These are phyloP conservation scores for Camillea tinctor DNA, from an alignment of 2,329 filamentous ascomycete species.

Conservation along the genomic window DNA sequence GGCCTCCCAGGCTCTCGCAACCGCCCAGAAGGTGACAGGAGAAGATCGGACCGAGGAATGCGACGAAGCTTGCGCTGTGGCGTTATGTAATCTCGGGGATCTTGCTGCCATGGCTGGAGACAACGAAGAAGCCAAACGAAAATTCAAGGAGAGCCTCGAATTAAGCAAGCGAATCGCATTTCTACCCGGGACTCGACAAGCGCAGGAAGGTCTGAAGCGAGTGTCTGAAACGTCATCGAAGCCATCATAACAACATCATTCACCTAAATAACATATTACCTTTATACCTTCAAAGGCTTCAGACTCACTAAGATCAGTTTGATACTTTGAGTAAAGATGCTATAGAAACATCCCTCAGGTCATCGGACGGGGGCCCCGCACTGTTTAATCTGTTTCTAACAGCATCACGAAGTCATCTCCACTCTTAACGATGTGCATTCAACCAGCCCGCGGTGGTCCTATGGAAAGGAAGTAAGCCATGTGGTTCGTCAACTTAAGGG, in stretches of 20 bases:
- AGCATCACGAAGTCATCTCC: background rate
- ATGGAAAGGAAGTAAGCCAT: background rate
- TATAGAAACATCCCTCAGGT: background rate
- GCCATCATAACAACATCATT: background rate
- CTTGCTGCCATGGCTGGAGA: slow-evolving; percentile 75
- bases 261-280: background rate
- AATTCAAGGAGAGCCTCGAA: slow-evolving; percentile 67
- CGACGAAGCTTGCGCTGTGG: slow-evolving; percentile 77
- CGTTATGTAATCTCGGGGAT: slow-evolving; percentile 83
- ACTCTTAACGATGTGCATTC: background rate
- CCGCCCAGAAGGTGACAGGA: slow-evolving; percentile 63
- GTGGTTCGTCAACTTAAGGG: background rate
- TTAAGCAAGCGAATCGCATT: slow-evolving; percentile 57
- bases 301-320: too few relatives aligned
- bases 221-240: slow-evolving; percentile 8
- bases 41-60: slow-evolving; percentile 74
- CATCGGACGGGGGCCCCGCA: background rate
- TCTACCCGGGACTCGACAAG: slow-evolving; percentile 49
- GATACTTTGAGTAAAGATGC: too few relatives aligned
- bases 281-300: background rate
- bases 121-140: slow-evolving; percentile 60
- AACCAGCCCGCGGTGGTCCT: too few relatives aligned
- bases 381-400: background rate
- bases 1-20: slow-evolving; percentile 72
- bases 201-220: slow-evolving; percentile 48